A percentile compares a stretch with the other conserved stretches of the same genome.
These are phyloP conservation scores for Physaria fendleri DNA, from an alignment of 345 rosid genomes.

Conservation along the genomic window DNA sequence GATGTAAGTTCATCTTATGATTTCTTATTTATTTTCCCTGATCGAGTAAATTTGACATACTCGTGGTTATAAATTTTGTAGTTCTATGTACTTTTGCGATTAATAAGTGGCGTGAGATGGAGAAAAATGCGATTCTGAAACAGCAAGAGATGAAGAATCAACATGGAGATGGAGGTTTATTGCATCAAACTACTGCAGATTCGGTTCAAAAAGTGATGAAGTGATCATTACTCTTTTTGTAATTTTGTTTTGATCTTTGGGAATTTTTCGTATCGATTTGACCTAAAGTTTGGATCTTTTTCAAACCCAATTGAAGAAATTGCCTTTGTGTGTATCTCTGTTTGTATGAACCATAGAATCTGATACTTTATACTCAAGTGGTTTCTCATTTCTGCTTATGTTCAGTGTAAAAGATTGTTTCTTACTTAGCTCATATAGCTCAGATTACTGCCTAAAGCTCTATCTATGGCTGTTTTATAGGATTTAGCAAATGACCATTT, in stretches of 20 bases:
- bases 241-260: neutral
- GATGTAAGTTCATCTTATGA: constrained; percentile 34
- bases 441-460: too few relatives aligned
- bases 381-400: neutral
- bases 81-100: constrained; percentile 54
- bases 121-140: constrained; percentile 42
- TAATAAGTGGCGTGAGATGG: constrained; percentile 69
- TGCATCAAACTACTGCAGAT: constrained; percentile 28
- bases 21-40: neutral
- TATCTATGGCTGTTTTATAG: too few relatives aligned
- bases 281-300: constrained; percentile 3
- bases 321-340: neutral
- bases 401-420: neutral
- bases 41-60: neutral
- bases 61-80: constrained; percentile 10
- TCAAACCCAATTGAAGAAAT: neutral
- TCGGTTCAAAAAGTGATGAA: constrained; percentile 34
- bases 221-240: constrained; percentile 30
- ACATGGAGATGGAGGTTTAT: constrained; percentile 20
- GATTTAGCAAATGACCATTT: too few relatives aligned
- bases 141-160: constrained; percentile 29
- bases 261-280: constrained; percentile 2
- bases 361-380: neutral
- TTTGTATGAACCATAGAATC: neutral
- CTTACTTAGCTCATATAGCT: neutral